Evolutionary conservation across 192 early-diverging fungal genomes (phyloP), one percentile per base, ranked within the genome.

Genomic region (Backusella parvicylindrica): DNA sequence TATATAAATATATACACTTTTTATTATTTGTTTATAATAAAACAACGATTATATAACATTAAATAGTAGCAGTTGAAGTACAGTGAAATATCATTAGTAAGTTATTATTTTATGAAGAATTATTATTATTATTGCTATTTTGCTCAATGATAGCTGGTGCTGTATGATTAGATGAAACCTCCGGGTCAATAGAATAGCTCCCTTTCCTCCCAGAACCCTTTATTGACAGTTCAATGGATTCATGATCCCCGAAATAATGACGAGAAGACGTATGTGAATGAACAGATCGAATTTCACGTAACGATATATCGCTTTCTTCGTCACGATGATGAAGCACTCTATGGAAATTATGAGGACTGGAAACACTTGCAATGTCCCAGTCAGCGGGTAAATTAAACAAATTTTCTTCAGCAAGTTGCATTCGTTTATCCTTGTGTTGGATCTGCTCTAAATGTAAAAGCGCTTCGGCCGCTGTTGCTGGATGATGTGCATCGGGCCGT

Each of bases 391-490:
- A n/a, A 68, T 68, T 36, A 35, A 68, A 35, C 21, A 36, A 18
- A n/a, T 33, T 37, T 5, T 68, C 16, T 21, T 11, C 16, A 6
- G 66, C 74, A 3, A 75, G 32, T 15, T 66, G 74, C 32, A 68
- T 33, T 9, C 75, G 60, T 56, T 72, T 75, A 33, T 79, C 71
- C 18, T 67, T 64, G 30, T 72, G 73, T 47, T 74, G 72, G 2
- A 76, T 64, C 8, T 76, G 70, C 36, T 81, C 79, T 26, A 81
- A 40, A 30, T 68, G 65, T 18, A 73, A 35, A 3, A 81, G 33
- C 2, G 79, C 79, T 37, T 76, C 79, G 31, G 79, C 79, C 33
- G 79, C 79, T 23, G 79, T 81, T n/a, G 79, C 75, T 35, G 79
- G 79, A 50, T 81, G 79, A 50, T 81, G 79, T 21, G 75, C 79